Evolutionary conservation across 2,329 filamentous ascomycete species (phyloP).

Genomic region (Tolypocladium tropicale): DNA sequence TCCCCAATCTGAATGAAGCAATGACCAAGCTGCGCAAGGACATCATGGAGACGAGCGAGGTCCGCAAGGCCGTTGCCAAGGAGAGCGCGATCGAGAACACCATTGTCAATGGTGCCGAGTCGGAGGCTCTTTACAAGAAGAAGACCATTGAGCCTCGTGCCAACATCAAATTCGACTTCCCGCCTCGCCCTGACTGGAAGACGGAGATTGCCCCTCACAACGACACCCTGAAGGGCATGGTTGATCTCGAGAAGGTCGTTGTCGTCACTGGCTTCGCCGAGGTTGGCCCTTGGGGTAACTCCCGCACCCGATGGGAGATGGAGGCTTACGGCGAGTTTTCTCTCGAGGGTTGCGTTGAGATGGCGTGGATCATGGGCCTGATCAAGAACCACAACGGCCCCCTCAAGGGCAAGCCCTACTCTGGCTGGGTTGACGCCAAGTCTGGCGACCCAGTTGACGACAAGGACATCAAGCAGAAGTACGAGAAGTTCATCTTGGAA

Average conservation of each 20-base stretch:
- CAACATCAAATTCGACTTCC: slow-evolving; percentile 98
- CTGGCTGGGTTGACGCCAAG: slow-evolving; percentile 94
- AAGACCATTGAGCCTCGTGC: slow-evolving; percentile 87
- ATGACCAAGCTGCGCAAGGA: slow-evolving; percentile 93
- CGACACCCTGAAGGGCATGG: slow-evolving; percentile 87
- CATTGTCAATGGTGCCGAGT: slow-evolving; percentile 88
- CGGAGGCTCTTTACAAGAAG: slow-evolving; percentile 89
- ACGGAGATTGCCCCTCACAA: slow-evolving; percentile 83
- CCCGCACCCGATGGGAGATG: slow-evolving; percentile 98
- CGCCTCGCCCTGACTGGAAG: slow-evolving; percentile 83
- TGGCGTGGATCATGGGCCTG: slow-evolving; percentile 99
- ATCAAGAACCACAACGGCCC: slow-evolving; percentile 98
- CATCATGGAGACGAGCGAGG: slow-evolving; percentile 88
- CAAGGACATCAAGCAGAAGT: slow-evolving; percentile 95
- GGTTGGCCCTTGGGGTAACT: slow-evolving; percentile 96
- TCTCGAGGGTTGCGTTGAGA: slow-evolving; percentile 93
- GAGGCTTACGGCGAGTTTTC: slow-evolving; percentile 95
- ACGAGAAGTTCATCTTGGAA: slow-evolving; percentile 92
- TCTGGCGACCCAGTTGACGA: slow-evolving; percentile 92
- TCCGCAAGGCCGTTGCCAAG: slow-evolving; percentile 87
- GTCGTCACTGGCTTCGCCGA: slow-evolving; percentile 96
- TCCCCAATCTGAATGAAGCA: slow-evolving; percentile 85
- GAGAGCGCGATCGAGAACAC: slow-evolving; percentile 96
- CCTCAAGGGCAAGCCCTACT: slow-evolving; percentile 92
- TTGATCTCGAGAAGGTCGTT: slow-evolving; percentile 95